Base-by-base conservation (phyloP, 495 filamentous ascomycete genomes). In the Trichocladium uniseriatum region DNA sequence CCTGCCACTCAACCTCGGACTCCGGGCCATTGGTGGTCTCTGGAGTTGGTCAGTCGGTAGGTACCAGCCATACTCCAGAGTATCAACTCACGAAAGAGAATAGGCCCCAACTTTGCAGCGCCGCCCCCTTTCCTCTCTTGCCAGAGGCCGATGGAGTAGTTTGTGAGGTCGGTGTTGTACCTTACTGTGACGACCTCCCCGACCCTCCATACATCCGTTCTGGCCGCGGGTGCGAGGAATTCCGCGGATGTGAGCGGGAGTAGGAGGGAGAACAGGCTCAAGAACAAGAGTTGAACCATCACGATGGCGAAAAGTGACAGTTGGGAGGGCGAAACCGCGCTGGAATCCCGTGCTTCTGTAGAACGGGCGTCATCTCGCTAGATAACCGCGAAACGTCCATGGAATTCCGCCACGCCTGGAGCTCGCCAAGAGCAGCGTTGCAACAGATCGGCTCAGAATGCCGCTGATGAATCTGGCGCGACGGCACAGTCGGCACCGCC, bases 1-100 rank as follows among this genome's bases (percentile, higher is more conserved):
- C 67, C 20, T 45, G 39, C 67, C 63, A 68, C 28, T 57, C 54
- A 31, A 69, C 67, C 8, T 37, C 20, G 3, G 2, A 37, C 4
- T 18, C 32, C 6, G 32, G 20, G 46, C 41, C n/a, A 44, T 51
- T 10, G 49, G 43, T 15, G 48, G 48, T 27, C 51, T 18, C 56
- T 41, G 36, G 18, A 27, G 37, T 14, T 39, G 3, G 35, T 6
- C 35, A 5, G 20, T 20, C 4, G 24, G n/a, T n/a, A n/a, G n/a
- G n/a, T n/a, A n/a, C n/a, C n/a, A n/a, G n/a, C n/a, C n/a, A n/a
- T n/a, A n/a, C n/a, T n/a, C 10, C 27, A 29, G 27, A 29, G 27
- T 5, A 29, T 29, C 27, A 29, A 48, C 52, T 34, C 40, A 58
- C 55, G 44, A 20, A 57, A 52, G 31, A 63, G 41, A 13, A 39